Conservation (phyloP, 305 asterid species). For the Plantago lanceolata region DNA sequence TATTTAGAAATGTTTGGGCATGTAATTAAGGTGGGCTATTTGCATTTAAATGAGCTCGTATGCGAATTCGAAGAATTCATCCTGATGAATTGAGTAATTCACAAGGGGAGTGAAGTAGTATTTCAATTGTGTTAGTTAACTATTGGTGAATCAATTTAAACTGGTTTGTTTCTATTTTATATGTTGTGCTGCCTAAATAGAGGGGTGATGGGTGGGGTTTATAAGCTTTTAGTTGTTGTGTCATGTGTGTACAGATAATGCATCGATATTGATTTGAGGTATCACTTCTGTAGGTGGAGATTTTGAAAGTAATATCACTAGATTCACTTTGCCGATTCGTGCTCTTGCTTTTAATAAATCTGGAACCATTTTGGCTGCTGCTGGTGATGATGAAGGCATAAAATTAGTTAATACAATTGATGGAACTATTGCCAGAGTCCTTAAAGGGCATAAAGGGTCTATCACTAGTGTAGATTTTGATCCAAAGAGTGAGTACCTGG, state of each 20-base stretch:
- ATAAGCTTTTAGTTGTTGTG: not conserved
- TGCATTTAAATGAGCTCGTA: too few species aligned
- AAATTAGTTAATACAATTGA: slow-evolving; percentile 89
- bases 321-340: slow-evolving; percentile 92
- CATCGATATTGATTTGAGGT: slow-evolving; percentile 2
- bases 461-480: slow-evolving; percentile 88
- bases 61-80: too few species aligned
- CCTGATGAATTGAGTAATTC: too few species aligned
- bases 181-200: not conserved
- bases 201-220: too few species aligned
- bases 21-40: too few species aligned
- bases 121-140: too few species aligned
- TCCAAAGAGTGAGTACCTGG: slow-evolving; percentile 84
- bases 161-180: not conserved
- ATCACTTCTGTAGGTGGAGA: slow-evolving; percentile 63
- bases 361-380: slow-evolving; percentile 89
- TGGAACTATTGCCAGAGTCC: slow-evolving; percentile 86
- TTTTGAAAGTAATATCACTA: slow-evolving; percentile 80
- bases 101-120: too few species aligned
- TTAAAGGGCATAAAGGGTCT: slow-evolving; percentile 90
- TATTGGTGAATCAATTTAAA: too few species aligned
- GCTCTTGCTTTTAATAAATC: slow-evolving; percentile 84
- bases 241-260: not conserved
- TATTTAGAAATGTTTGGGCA: too few species aligned
- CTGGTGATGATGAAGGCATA: slow-evolving; percentile 95